These are phyloP conservation scores for Meira nashicola DNA, from an alignment of 1,284 basidiomycete genomes.

Conservation along the genomic window DNA sequence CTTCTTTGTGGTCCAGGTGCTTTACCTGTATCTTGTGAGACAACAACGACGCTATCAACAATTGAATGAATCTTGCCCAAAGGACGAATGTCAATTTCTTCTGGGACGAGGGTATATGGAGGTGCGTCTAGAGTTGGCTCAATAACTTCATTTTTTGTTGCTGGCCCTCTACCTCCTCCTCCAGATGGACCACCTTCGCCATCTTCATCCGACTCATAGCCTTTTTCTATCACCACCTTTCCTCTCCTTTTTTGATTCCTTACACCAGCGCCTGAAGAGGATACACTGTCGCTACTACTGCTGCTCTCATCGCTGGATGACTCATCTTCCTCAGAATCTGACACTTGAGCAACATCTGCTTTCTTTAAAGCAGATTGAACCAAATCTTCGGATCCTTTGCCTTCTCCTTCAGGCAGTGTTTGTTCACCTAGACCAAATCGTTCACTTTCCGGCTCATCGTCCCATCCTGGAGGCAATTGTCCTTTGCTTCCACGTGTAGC, in stretches of 20 bases:
- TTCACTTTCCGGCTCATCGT: neutral
- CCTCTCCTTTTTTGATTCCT: slow-evolving; percentile 1
- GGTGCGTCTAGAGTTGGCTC: slow-evolving; percentile 28
- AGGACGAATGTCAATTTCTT: slow-evolving; percentile 23
- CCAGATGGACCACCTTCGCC: slow-evolving; percentile 30
- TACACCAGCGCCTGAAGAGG: slow-evolving; percentile 13
- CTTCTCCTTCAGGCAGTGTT: neutral
- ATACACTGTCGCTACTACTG: slow-evolving; percentile 3
- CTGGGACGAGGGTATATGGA: slow-evolving; percentile 17
- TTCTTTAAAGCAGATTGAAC: neutral
- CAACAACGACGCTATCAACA: slow-evolving; percentile 44
- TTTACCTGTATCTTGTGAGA: slow-evolving; percentile 38
- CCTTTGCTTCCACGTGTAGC: slow-evolving; percentile 7
- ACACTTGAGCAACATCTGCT: neutral
- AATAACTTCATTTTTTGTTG: slow-evolving; percentile 42
- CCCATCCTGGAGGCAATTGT: slow-evolving; percentile 10
- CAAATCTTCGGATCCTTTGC: neutral
- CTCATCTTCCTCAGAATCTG: slow-evolving; percentile 5
- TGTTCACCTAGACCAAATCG: neutral
- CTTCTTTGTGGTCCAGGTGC: slow-evolving; percentile 6
- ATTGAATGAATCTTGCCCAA: slow-evolving; percentile 45
- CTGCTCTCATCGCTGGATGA: neutral
- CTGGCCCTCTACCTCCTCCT: slow-evolving; percentile 18
- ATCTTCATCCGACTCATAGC: slow-evolving; percentile 10
- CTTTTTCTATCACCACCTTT: slow-evolving; percentile 6